Evolutionary conservation across 192 early-diverging fungal species (phyloP).

Genomic region (Paraglomus brasilianum): DNA sequence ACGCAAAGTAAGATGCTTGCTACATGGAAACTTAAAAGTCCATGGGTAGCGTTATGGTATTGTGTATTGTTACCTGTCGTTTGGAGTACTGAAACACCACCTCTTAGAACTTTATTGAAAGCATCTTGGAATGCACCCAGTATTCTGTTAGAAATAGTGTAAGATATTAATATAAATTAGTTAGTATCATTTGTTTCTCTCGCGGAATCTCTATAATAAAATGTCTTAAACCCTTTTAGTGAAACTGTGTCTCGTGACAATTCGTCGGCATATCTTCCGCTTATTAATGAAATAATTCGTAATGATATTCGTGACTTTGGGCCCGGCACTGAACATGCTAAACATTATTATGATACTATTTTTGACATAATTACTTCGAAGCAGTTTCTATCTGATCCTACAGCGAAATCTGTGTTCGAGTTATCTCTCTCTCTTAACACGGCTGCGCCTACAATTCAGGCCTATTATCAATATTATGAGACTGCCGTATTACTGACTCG

Average conservation of each 20-base stretch:
- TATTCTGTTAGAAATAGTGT: constrained; percentile 74
- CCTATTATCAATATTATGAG: constrained; percentile 82
- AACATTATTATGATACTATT: constrained; percentile 50
- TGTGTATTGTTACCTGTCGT: background rate
- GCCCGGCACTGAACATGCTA: constrained; percentile 34
- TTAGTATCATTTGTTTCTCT: background rate
- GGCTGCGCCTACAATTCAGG: constrained; percentile 76
- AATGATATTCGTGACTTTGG: constrained; percentile 28
- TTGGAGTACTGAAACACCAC: constrained; percentile 38
- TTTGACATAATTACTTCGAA: constrained; percentile 50
- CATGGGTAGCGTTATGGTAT: no score
- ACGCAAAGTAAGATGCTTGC: no score
- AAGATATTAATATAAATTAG: constrained; percentile 34
- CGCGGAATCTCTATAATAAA: background rate
- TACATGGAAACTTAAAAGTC: no score
- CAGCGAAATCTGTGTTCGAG: constrained; percentile 61
- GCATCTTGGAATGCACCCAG: constrained; percentile 68
- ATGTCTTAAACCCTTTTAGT: constrained; percentile 38
- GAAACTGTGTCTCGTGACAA: constrained; percentile 68
- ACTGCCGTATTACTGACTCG: constrained; percentile 57
- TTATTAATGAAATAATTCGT: constrained; percentile 55
- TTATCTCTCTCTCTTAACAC: constrained; percentile 68
- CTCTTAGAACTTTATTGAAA: constrained; percentile 48
- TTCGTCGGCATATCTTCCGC: constrained; percentile 59
- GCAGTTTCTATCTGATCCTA: constrained; percentile 38